A percentile compares a stretch with the other conserved stretches of the same genome.
Conservation (phyloP, 208 protist genomes). For the Crithidia thermophila region DNA sequence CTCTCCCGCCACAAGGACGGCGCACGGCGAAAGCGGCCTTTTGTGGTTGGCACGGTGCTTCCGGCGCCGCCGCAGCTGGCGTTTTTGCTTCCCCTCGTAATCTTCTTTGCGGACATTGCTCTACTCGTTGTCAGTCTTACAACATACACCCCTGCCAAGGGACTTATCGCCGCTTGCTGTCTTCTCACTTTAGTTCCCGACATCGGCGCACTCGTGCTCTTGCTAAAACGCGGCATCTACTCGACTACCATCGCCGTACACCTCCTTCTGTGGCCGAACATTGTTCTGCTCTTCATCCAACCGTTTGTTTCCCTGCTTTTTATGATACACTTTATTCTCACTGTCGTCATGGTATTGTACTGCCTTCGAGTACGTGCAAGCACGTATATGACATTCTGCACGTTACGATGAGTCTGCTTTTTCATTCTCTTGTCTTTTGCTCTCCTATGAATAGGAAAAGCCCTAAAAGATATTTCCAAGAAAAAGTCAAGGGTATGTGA, state of each 20-base stretch:
- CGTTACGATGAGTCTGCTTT: conserved; percentile 35
- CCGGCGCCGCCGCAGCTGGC: conserved; percentile 44
- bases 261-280: conserved; percentile 57
- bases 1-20: conserved; percentile 10
- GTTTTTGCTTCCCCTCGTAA: conserved; percentile 44
- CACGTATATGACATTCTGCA: conserved; percentile 51
- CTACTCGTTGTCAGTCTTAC: conserved; percentile 49
- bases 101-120: conserved; percentile 67
- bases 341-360: conserved; percentile 58
- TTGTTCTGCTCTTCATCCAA: conserved; percentile 60
- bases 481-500: too few relatives aligned
- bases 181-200: conserved; percentile 54
- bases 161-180: conserved; percentile 44
- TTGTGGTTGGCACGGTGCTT: conserved; percentile 55
- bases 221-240: conserved; percentile 54
- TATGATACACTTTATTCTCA: conserved; percentile 62
- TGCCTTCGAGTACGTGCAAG: conserved; percentile 60
- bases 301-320: conserved; percentile 63
- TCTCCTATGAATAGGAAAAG: too few relatives aligned
- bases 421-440: not conserved
- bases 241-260: conserved; percentile 60
- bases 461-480: too few relatives aligned
- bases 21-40: conserved; percentile 4
- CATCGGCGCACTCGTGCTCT: conserved; percentile 41
- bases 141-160: conserved; percentile 33